phyloP scores from a whole-genome alignment of 495 filamentous ascomycete species.

The Baudoinia panamericana region DNA sequence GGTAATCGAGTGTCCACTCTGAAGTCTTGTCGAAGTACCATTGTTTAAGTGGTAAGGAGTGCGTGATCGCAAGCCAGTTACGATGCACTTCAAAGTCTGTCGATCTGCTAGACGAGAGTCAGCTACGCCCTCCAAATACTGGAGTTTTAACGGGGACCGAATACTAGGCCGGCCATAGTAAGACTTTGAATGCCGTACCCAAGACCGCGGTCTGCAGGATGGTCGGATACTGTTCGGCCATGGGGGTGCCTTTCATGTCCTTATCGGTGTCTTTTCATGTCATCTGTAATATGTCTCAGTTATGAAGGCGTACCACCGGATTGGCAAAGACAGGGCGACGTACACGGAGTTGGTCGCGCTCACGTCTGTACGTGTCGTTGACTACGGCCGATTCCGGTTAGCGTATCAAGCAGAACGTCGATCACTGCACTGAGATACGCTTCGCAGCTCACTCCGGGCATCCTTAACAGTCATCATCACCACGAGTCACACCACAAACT shows the following conservation, averaged over 20 bases:
- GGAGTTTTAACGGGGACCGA: constrained; percentile 20
- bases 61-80: constrained; percentile 92
- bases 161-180: constrained; percentile 94
- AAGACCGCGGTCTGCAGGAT: constrained; percentile 77
- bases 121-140: not conserved
- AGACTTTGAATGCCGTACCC: constrained; percentile 79
- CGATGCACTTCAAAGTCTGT: constrained; percentile 98
- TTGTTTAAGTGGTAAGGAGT: constrained; percentile 71
- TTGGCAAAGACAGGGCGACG: too few species aligned
- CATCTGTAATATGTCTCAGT: too few species aligned
- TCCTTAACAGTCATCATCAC: too few species aligned
- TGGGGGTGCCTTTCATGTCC: constrained; percentile 30
- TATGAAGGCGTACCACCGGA: too few species aligned
- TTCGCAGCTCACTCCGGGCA: too few species aligned
- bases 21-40: constrained; percentile 98
- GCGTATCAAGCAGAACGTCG: too few species aligned
- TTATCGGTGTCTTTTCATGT: too few species aligned
- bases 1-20: constrained; percentile 98
- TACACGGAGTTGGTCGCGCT: too few species aligned
- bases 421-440: too few species aligned
- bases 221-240: constrained; percentile 74
- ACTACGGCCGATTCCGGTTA: too few species aligned
- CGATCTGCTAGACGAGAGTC: constrained; percentile 58
- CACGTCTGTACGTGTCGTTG: too few species aligned
- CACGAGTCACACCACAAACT: too few species aligned